Conservation (phyloP, 2,329 filamentous ascomycete genomes). For the Cadophora malorum region DNA sequence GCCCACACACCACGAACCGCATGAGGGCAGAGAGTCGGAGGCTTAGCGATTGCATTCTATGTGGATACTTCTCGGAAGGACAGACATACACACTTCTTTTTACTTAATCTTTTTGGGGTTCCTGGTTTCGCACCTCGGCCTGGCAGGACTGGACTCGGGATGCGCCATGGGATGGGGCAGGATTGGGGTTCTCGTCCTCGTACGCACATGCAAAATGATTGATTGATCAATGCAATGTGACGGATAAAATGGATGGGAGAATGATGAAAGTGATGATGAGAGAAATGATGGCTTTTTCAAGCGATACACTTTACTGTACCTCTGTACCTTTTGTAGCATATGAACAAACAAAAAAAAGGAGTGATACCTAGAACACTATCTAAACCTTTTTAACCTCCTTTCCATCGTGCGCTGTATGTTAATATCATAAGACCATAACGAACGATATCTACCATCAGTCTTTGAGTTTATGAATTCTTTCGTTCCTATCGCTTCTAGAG, state of each 20-base stretch:
- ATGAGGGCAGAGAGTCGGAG: constrained; percentile 22
- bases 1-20: constrained; percentile 34
- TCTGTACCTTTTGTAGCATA: constrained; percentile 32
- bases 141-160: constrained; percentile 29
- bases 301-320: constrained; percentile 24
- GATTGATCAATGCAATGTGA: constrained; percentile 20
- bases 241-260: constrained; percentile 15
- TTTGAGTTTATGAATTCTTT: no score
- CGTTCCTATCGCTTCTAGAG: no score
- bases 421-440: no score
- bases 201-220: background rate
- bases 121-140: constrained; percentile 20
- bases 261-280: constrained; percentile 28
- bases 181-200: background rate
- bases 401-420: no score
- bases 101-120: constrained; percentile 25
- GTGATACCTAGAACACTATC: background rate
- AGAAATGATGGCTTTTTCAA: constrained; percentile 22
- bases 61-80: constrained; percentile 27
- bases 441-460: no score
- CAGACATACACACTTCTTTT: constrained; percentile 29
- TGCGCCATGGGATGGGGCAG: background rate
- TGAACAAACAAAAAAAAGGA: constrained; percentile 11
- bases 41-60: constrained; percentile 22
- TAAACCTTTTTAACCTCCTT: no score